Evolutionary conservation across 129 eudicot species (phyloP).

Genomic region (Solidago caesia): DNA sequence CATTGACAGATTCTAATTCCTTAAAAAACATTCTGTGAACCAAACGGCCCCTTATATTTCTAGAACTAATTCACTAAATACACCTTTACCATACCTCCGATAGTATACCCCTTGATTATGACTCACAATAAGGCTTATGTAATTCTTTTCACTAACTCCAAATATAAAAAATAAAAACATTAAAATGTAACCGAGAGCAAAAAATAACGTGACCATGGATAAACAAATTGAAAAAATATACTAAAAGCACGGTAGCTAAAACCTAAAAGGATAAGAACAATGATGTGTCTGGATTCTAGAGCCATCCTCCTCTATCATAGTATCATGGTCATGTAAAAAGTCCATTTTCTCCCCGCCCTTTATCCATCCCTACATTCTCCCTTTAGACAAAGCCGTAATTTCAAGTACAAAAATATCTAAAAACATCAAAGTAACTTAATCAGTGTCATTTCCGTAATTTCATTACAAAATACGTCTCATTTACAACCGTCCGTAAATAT

Average conservation of each 20-base stretch:
- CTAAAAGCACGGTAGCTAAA: background rate
- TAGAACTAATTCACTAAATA: no score
- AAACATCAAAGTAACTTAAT: conserved; percentile 8
- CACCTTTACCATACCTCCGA: no score
- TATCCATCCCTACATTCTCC: background rate
- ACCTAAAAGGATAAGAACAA: conserved; percentile 35
- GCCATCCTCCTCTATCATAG: background rate
- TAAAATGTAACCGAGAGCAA: no score
- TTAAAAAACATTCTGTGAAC: no score
- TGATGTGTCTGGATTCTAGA: conserved; percentile 38
- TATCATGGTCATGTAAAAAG: background rate
- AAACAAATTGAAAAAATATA: background rate
- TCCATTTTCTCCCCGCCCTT: conserved; percentile 14
- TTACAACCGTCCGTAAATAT: background rate
- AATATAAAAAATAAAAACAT: no score
- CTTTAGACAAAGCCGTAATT: conserved; percentile 11
- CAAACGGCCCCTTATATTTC: no score
- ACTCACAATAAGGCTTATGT: no score
- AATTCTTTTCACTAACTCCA: no score
- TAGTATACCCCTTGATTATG: no score
- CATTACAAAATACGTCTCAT: background rate
- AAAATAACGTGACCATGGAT: background rate
- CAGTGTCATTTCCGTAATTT: conserved; percentile 28
- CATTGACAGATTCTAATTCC: no score
- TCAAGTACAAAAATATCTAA: background rate